Evolutionary conservation across 2,329 filamentous ascomycete genomes (phyloP), one percentile per base, ranked within the genome.

Genomic region (Byssothecium circinans): DNA sequence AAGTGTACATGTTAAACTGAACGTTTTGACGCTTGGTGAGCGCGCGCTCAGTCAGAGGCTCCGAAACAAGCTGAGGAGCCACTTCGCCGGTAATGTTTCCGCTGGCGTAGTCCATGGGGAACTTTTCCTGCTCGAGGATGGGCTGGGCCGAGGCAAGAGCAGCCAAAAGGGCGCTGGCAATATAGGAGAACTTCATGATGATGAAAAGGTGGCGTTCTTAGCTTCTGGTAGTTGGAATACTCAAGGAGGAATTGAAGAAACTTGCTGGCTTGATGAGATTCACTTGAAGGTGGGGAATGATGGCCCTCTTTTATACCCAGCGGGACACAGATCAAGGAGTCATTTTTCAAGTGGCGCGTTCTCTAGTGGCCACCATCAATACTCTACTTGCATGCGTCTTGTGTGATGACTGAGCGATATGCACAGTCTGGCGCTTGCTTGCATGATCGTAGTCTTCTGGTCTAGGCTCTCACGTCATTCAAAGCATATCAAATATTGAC

Each of bases 121-220:
- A 33, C 15, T 33, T 22, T 15, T 43, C 30, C 18, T 34, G 18
- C n/a, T 20, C 19, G 3, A 27, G 23, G 25, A 32, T n/a, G 41
- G 41, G 41, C 41, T 22, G 17, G 17, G 41, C 41, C 5, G 41
- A 19, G 32, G 15, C 30, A 4, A 43, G 19, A n/a, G 29, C 41
- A 18, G 41, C 41, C 29, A 43, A 19, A 19, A 43, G 41, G 19
- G n/a, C 41, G 15, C 29, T 22, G 22, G 29, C 29, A 19, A 43
- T 20, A 20, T 34, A 34, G 29, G 30, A 8, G 41, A 43, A 43
- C 41, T 43, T 43, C 41, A 43, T 43, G 3, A 20, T 43, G 41
- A 25, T 23, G 12, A 12, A 35, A 15, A n/a, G n/a, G 8, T 35
- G 30, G 19, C 11, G 12, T 35, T 15, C 18, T 34, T 18, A 25